Evolutionary conservation across 169 alveolate species (phyloP), one percentile per base, ranked within the genome.

Genomic region (Plasmodium sp.): DNA sequence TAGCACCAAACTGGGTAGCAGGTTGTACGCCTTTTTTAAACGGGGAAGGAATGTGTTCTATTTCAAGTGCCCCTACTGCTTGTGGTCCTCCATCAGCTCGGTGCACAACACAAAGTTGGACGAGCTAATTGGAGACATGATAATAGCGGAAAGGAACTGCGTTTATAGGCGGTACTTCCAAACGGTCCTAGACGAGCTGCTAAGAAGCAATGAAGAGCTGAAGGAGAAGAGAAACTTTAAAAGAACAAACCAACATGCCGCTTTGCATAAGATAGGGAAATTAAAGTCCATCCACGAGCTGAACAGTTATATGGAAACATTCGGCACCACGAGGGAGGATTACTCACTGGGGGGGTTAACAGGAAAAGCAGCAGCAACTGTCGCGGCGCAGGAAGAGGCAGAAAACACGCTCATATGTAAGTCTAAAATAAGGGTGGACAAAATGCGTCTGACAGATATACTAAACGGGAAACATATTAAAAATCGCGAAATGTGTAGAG

Each of bases 41-140:
- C 71, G 72, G 27, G 92, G 83, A 3, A 54, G 45, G 75, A 43
- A 33, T 39, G 10, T 86, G n/a, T 86, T 86, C 56, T 86, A 86
- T 77, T 86, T 86, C 81, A 86, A 86, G 34, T 86, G 93, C 18
- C 81, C 84, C 34, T 86, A 86, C 54, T 86, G 93, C 71, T 86
- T 86, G 31, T 86, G 93, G 93, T 33, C 86, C 22, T 86, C 93
- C 39, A 86, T 86, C 67, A 75, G 45, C 45, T 34, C 86, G 5
- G 0, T 51, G 6, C 51, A n/a, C 77, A 77, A 86, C 27, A 75
- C 80, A 10, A 86, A 86, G 18, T 79, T 86, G 5, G 93, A 86
- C 43, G 93, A 86, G 54, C 36, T 86, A 79, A 86, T 86, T 12
- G 93, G 86, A 2, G 79, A 86, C 72, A 86, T 86, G 93, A 86